Conservation (phyloP, 176 grass and related monocot species). For the Pharus latifolius region DNA sequence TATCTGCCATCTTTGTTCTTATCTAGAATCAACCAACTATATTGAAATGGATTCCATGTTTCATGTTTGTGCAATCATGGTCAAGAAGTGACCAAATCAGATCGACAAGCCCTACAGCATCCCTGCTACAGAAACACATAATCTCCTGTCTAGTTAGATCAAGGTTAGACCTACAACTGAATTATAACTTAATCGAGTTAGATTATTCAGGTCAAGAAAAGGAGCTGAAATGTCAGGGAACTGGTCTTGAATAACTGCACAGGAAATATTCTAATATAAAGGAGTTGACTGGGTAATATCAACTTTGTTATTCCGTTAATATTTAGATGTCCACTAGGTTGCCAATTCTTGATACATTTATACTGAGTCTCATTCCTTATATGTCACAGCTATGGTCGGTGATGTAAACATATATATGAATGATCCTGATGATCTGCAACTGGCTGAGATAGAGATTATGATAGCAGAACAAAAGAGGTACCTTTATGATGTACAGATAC, state of each 20-base stretch:
- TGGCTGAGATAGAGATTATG: slow-evolving; percentile 88
- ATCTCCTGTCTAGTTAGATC: not conserved
- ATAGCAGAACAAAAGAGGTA: slow-evolving; percentile 79
- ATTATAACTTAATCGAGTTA: not conserved
- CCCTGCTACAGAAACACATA: not conserved
- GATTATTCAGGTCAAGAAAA: not conserved
- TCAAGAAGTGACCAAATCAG: too few species aligned
- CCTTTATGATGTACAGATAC: not conserved
- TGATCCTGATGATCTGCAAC: slow-evolving; percentile 59
- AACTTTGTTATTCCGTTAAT: not conserved
- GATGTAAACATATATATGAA: slow-evolving; percentile 99
- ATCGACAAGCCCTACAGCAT: not conserved
- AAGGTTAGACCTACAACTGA: not conserved
- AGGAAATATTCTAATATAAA: not conserved
- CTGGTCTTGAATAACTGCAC: not conserved
- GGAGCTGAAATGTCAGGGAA: not conserved
- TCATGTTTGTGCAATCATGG: too few species aligned
- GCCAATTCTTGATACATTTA: not conserved
- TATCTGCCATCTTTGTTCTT: not conserved
- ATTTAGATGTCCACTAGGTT: not conserved
- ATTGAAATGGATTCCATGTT: too few species aligned
- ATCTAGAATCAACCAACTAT: not conserved
- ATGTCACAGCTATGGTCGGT: slow-evolving; percentile 71
- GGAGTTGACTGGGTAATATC: not conserved
- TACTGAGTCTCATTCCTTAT: not conserved